Conservation (phyloP, 768 basidiomycete species). For the Leccinum subtestaceum region DNA sequence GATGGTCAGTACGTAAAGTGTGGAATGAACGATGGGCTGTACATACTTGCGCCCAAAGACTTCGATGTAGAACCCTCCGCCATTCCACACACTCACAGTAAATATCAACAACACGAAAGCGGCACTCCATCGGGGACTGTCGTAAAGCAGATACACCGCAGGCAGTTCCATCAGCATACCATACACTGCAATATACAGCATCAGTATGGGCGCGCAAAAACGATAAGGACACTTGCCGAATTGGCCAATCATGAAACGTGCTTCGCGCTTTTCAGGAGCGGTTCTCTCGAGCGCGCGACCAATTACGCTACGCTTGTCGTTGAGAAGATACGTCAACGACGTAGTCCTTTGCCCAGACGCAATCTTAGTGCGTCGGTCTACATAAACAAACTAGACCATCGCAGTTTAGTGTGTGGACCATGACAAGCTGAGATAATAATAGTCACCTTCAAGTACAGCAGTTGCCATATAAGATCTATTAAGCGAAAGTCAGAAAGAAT, state of each 20-base stretch:
- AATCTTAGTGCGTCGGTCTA: slow-evolving; percentile 87
- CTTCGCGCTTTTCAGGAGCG: slow-evolving; percentile 58
- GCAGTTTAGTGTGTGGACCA: background rate
- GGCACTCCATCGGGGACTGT: slow-evolving; percentile 74
- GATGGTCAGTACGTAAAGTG: slow-evolving; percentile 4
- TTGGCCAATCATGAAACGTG: slow-evolving; percentile 83
- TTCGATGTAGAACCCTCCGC: slow-evolving; percentile 93
- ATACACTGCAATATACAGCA: slow-evolving; percentile 53
- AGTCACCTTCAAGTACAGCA: slow-evolving; percentile 85
- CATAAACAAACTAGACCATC: slow-evolving; percentile 65
- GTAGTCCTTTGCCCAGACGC: slow-evolving; percentile 89
- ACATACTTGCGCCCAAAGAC: slow-evolving; percentile 95
- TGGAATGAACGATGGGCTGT: background rate
- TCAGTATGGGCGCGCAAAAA: slow-evolving; percentile 2
- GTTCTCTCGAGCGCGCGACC: slow-evolving; percentile 66
- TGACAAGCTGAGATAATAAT: background rate
- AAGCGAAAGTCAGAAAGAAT: slow-evolving; percentile 5
- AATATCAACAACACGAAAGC: slow-evolving; percentile 79
- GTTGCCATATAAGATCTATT: slow-evolving; percentile 90
- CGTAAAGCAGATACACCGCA: slow-evolving; percentile 79
- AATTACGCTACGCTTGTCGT: slow-evolving; percentile 83
- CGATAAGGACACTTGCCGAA: slow-evolving; percentile 47
- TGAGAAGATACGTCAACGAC: slow-evolving; percentile 83
- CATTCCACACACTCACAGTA: slow-evolving; percentile 91
- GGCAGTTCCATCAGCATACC: slow-evolving; percentile 83